Base-by-base conservation (phyloP, 164 flowering plant species). In the Hamamelis virginiana region DNA sequence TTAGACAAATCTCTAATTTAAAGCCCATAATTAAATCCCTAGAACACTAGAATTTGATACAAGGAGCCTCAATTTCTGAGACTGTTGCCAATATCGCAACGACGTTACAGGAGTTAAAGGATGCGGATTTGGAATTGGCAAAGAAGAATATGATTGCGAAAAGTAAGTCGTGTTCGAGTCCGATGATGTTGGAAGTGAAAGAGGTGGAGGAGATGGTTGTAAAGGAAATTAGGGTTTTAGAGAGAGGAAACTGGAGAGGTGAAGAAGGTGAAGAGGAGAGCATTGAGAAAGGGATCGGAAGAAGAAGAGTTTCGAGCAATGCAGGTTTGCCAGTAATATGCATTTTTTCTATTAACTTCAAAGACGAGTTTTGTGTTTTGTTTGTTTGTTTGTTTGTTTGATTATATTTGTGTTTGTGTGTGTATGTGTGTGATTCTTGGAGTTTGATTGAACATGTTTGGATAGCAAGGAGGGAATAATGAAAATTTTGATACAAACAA, bases 231-330 rank as follows among this genome's bases (percentile, higher is more conserved):
- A 65, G 68, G 73, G 76, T 76, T 75, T 59, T 68, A 63, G 84
- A 83, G 64, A 27, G 59, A 52, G 22, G 76, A 59, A 70, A n/a
- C n/a, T n/a, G 53, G 21, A 48, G 53, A 66, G 65, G 69, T 18
- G 71, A 51, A 64, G 57, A 69, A 51, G 75, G 68, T 23, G 70
- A 71, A 67, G 80, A 84, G 78, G 62, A 56, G 46, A 28, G 46
- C 80, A 3, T 70, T 93, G 81, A 86, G 87, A 74, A 74, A 13
- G 56, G 98, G 98, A 33, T 78, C 92, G 4, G 98, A 94, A 87
- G 98, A 97, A 67, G 91, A 84, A 14, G 89, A 88, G 19, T 97
- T 94, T 59, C 85, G 74, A 75, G 83, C 46, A 53, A 73, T 94
- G 92, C 98, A 94, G 97, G 97, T 93, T 70, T 78, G 85, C 70